These are phyloP conservation scores for Bipolaris victoriae DNA, from an alignment of 2,329 filamentous ascomycete species.

Conservation along the genomic window DNA sequence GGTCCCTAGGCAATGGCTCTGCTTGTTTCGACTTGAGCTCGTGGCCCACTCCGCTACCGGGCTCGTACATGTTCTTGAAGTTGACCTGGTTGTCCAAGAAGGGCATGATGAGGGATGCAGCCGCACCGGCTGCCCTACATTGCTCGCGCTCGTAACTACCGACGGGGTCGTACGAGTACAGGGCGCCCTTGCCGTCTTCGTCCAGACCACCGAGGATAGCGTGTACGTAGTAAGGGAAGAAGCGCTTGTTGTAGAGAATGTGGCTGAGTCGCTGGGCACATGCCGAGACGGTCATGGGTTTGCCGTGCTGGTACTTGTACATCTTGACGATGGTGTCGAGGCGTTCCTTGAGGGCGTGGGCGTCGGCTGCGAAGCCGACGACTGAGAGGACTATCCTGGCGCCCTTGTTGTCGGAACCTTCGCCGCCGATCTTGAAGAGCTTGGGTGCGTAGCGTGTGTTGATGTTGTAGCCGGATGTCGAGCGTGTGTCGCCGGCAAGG, in stretches of 20 bases:
- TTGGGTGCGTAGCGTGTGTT: slow-evolving; percentile 95
- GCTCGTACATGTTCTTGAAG: slow-evolving; percentile 97
- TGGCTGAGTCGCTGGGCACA: slow-evolving; percentile 95
- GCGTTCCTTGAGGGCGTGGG: slow-evolving; percentile 89
- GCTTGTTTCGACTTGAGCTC: slow-evolving; percentile 73
- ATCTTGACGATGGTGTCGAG: slow-evolving; percentile 96
- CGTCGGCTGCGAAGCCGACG: slow-evolving; percentile 94
- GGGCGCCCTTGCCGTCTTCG: slow-evolving; percentile 89
- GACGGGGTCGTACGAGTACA: slow-evolving; percentile 98
- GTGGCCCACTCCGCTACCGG: slow-evolving; percentile 83
- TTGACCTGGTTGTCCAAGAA: slow-evolving; percentile 99
- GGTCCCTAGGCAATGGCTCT: slow-evolving; percentile 71
- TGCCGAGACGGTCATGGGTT: slow-evolving; percentile 91
- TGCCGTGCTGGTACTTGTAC: slow-evolving; percentile 98
- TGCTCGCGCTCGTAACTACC: slow-evolving; percentile 97
- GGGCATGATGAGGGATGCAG: slow-evolving; percentile 94
- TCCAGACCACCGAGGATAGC: slow-evolving; percentile 94
- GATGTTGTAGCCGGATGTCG: slow-evolving; percentile 95
- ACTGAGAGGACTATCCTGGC: slow-evolving; percentile 90
- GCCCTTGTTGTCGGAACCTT: slow-evolving; percentile 82
- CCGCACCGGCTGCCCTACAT: slow-evolving; percentile 90
- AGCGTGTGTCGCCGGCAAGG: slow-evolving; percentile 95
- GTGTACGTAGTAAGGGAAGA: slow-evolving; percentile 98
- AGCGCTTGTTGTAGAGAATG: slow-evolving; percentile 95
- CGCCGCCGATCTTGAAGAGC: slow-evolving; percentile 95